Evolutionary conservation across 495 filamentous ascomycete species (phyloP).

Genomic region (Pseudomonodictys pantanalensis): DNA sequence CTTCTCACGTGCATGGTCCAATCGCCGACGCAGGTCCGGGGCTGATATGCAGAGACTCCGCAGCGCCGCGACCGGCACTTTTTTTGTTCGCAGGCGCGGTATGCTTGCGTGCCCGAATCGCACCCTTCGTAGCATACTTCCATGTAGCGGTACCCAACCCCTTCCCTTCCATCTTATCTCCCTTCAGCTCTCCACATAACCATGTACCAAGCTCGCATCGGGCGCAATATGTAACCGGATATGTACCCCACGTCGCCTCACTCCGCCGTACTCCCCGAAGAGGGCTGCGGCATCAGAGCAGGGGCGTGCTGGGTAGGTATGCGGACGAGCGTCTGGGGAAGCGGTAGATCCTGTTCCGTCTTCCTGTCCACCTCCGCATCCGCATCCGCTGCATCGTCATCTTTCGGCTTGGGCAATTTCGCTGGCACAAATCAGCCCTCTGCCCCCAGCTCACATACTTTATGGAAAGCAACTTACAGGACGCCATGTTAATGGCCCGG

Average conservation of each 20-base stretch:
- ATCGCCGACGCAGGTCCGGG: background rate
- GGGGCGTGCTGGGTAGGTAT: constrained; percentile 65
- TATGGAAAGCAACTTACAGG: constrained; percentile 58
- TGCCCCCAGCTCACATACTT: background rate
- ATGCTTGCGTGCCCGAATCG: background rate
- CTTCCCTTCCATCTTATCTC: too few species aligned
- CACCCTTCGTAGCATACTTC: too few species aligned
- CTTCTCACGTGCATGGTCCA: constrained; percentile 6
- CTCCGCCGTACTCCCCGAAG: constrained; percentile 22
- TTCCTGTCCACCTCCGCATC: constrained; percentile 38
- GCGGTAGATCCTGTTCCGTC: constrained; percentile 46
- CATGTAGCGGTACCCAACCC: too few species aligned
- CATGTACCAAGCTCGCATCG: background rate
- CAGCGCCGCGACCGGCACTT: background rate
- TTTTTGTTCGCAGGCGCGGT: background rate
- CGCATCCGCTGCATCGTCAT: constrained; percentile 41
- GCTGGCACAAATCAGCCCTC: constrained; percentile 40
- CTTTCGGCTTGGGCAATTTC: constrained; percentile 61
- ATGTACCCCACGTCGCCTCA: constrained; percentile 19
- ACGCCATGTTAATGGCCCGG: constrained; percentile 90
- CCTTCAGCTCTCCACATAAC: background rate
- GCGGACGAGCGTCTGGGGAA: constrained; percentile 78
- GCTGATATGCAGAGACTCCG: constrained; percentile 4
- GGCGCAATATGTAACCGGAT: background rate
- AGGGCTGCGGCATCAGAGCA: constrained; percentile 27